Percentiles rank a stretch among this genome's conserved stretches.
phyloP scores from a whole-genome alignment of 2,329 filamentous ascomycete genomes.

The Dactylellina leptospora region DNA sequence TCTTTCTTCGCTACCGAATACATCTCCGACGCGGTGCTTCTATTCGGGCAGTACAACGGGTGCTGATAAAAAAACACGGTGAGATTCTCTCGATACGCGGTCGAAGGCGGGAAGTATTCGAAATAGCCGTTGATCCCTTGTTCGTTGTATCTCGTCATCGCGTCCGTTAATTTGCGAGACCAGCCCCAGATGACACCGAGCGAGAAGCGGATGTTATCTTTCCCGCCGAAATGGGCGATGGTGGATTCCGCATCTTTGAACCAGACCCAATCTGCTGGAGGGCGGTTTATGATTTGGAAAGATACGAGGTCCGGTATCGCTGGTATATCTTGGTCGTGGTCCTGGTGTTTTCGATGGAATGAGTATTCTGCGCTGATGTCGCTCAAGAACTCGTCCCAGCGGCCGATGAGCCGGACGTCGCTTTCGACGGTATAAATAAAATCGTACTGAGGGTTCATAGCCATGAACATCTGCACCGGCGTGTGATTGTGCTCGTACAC shows the following conservation, averaged over 20 bases:
- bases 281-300: constrained; percentile 19
- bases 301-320: constrained; percentile 21
- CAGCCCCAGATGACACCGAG: constrained; percentile 42
- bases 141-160: constrained; percentile 24
- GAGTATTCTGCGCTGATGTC: constrained; percentile 31
- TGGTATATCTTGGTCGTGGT: constrained; percentile 15
- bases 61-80: constrained; percentile 50
- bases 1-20: constrained; percentile 9
- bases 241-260: constrained; percentile 10
- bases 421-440: constrained; percentile 34
- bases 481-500: constrained; percentile 31
- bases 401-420: constrained; percentile 25
- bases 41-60: constrained; percentile 37
- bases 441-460: constrained; percentile 29
- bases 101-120: constrained; percentile 43
- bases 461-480: constrained; percentile 26
- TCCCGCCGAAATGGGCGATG: constrained; percentile 17
- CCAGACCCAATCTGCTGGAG: constrained; percentile 14
- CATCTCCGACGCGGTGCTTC: constrained; percentile 3
- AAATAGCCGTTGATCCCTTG: constrained; percentile 38
- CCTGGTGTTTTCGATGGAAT: constrained; percentile 26
- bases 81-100: constrained; percentile 20
- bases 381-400: constrained; percentile 32
- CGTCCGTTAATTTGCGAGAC: constrained; percentile 35
- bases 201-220: background rate